Percentiles rank a stretch among this genome's conserved stretches.
Conservation (phyloP, 352 stramenopile genomes). For the Phytophthora cactorum region DNA sequence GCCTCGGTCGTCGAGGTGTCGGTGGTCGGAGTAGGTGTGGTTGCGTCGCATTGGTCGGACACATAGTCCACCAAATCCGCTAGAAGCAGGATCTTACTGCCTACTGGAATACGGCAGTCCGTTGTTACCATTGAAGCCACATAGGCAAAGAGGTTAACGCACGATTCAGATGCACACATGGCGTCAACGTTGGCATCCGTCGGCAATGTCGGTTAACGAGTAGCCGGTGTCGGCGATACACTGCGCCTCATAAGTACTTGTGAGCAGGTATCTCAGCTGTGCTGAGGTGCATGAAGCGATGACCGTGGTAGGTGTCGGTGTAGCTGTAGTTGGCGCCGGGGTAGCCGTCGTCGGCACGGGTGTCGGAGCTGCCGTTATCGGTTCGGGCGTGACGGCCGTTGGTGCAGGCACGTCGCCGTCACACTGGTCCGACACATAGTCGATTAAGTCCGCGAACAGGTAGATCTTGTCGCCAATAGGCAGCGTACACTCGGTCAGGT, state of each 20-base stretch:
- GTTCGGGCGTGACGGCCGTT: constrained; percentile 10
- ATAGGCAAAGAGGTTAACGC: constrained; percentile 24
- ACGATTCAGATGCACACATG: constrained; percentile 37
- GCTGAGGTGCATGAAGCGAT: constrained; percentile 26
- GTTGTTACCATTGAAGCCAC: constrained; percentile 16
- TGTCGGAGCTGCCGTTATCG: background rate
- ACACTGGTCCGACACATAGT: constrained; percentile 33
- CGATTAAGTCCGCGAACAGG: constrained; percentile 34
- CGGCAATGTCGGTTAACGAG: constrained; percentile 22
- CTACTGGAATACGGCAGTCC: constrained; percentile 30
- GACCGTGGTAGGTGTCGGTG: constrained; percentile 7
- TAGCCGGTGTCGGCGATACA: constrained; percentile 32
- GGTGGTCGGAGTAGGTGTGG: constrained; percentile 2
- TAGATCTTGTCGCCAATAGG: constrained; percentile 33
- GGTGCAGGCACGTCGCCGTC: constrained; percentile 9
- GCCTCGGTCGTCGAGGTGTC: constrained; percentile 9
- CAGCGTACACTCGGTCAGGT: constrained; percentile 36
- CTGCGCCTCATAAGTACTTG: constrained; percentile 23
- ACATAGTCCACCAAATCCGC: constrained; percentile 34
- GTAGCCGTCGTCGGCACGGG: constrained; percentile 11
- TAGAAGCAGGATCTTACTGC: constrained; percentile 33
- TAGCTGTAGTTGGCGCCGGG: constrained; percentile 10
- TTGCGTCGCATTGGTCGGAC: constrained; percentile 8
- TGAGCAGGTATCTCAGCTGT: constrained; percentile 28
- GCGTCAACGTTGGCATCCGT: constrained; percentile 16